Evolutionary conservation across 148 eudicot genomes (phyloP), one percentile per base, ranked within the genome.

Genomic region (Vaccinium darrowii): DNA sequence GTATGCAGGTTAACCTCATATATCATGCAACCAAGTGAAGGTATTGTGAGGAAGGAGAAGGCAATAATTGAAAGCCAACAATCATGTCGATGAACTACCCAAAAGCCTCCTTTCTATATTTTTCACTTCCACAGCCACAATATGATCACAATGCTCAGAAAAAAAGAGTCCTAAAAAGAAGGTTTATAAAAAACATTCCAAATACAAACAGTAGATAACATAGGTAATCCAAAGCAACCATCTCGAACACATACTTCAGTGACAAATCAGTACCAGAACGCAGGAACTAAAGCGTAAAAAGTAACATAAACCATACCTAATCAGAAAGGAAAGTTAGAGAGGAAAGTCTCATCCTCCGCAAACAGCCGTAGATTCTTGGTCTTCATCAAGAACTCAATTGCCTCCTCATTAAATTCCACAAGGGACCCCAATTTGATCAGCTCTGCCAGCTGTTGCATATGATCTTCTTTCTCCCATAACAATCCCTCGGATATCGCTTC

Each of bases 281-380:
- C 18, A 62, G 39, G 43, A 69, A 65, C 36, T 33, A 33, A 33
- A 33, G 36, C 36, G 36, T 33, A 33, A 33, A 33, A 33, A 33
- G 36, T 33, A 33, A 33, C 36, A 33, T 60, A 43, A 58, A 50
- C 39, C 27, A 36, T 27, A 69, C 81, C 86, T 87, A 87, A 82
- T 43, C 54, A 18, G 85, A 57, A 21, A 91, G 87, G 30, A 88
- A 91, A 75, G 78, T 87, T 9, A 33, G 36, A 33, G 91, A 91
- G 73, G 90, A 74, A 21, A 94, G 89, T 89, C 56, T 88, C 90
- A 73, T 94, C 95, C 90, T 92, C 95, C 1, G 52, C 50, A 65
- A 88, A 90, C 1, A 94, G 82, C 84, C 91, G 88, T 83, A 94
- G 83, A 84, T 94, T 94, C 78, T 92, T 88, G 3, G 90, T 83